Conservation (phyloP, 1,284 basidiomycete species). For the Puccinia polysora region DNA sequence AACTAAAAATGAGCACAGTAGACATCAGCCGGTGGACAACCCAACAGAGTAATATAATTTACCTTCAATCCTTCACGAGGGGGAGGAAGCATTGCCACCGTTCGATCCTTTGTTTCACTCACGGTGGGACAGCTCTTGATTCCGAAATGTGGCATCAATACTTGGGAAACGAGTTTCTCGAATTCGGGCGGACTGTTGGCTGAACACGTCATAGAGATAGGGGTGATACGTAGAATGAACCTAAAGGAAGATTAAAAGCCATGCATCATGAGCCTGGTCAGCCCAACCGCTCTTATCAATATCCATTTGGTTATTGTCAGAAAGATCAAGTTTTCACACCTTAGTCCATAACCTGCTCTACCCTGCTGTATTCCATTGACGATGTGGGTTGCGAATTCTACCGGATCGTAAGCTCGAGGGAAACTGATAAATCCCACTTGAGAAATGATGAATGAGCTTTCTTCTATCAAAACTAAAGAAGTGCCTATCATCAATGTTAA, state of each 20-base stretch:
- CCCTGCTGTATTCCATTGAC: slow-evolving; percentile 16
- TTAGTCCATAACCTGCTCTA: slow-evolving; percentile 3
- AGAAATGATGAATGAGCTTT: background rate
- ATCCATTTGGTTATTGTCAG: background rate
- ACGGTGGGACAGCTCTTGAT: background rate
- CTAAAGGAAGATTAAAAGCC: background rate
- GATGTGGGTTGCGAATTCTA: slow-evolving; percentile 7
- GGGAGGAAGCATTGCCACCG: background rate
- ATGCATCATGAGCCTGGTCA: background rate
- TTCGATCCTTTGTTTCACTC: background rate
- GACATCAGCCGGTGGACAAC: background rate
- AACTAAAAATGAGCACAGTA: slow-evolving; percentile 1
- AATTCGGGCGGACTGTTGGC: slow-evolving; percentile 9
- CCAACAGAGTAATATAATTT: background rate
- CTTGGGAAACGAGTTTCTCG: slow-evolving; percentile 9
- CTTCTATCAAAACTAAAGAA: background rate
- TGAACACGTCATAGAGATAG: slow-evolving; percentile 16
- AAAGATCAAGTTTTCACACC: background rate
- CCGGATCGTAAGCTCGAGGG: slow-evolving; percentile 16
- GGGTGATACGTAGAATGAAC: slow-evolving; percentile 23
- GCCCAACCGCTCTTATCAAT: background rate
- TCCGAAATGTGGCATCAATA: slow-evolving; percentile 17
- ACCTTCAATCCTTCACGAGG: slow-evolving; percentile 17
- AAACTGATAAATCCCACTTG: slow-evolving; percentile 29
- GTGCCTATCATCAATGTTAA: background rate